Base-by-base conservation (phyloP, 2,329 filamentous ascomycete species). In the Xylariales sp. region DNA sequence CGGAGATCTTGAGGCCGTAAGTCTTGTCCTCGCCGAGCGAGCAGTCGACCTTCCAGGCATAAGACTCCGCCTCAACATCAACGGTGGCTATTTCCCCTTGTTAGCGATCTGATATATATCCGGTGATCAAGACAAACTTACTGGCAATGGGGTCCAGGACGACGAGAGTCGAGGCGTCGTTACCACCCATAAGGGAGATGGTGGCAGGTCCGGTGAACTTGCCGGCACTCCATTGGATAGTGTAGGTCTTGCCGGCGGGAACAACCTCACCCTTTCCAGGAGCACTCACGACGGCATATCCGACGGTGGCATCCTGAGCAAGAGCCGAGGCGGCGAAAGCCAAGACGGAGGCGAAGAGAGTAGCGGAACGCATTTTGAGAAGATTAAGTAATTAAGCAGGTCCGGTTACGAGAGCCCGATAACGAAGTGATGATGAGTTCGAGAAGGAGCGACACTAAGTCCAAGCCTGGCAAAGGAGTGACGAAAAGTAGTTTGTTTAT, bases 1-100 rank as follows among this genome's bases (percentile, higher is more conserved):
- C 81, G 69, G 78, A 77, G 79, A 91, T 81, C 80, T 83, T 81
- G 76, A 91, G 81, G 71, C 88, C 89, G 79, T 90, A 90, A 75
- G 83, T 82, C 60, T 80, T 80, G 48, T 81, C 75, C 65, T 74
- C 74, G 69, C 83, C 85, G 34, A 86, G 81, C 34, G 75, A 69
- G 67, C 80, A 74, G 75, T 80, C 81, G 59, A 90, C 82, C 30
- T 75, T 69, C 88, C 88, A 90, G 67, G 68, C 72, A 81, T 80
- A 89, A 18, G 74, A 72, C 62, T 82, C 83, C 43, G 73, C 75
- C 53, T 78, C 75, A 78, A 84, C 85, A 67, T 82, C 73, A 71
- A 89, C 75, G 64, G 80, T 82, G 56, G 78, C 86, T 89, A 36
- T 28, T 46, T 4, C 2, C 12, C 23, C 36, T 34, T 12, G 63